Evolutionary conservation across 768 basidiomycete species (phyloP).

Genomic region (Scleroderma bovista): DNA sequence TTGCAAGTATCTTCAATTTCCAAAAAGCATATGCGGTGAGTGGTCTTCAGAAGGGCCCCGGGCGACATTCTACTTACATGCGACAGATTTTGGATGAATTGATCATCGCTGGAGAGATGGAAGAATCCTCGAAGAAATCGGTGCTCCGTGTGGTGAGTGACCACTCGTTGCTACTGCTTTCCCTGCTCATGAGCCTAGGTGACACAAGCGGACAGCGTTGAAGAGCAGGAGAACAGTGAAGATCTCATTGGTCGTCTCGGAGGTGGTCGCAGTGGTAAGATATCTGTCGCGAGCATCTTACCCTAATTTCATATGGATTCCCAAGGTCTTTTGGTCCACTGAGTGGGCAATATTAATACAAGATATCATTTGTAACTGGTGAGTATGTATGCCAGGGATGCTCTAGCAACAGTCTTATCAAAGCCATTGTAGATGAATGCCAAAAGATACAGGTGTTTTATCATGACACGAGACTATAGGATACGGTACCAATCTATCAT

Average conservation of each 20-base stretch:
- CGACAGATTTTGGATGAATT: conserved; percentile 83
- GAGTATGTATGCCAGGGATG: not conserved
- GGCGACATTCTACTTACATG: conserved; percentile 9
- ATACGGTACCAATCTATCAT: conserved; percentile 8
- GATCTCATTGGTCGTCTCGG: conserved; percentile 75
- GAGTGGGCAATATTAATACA: no score
- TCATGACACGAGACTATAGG: not conserved
- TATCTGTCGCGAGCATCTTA: not conserved
- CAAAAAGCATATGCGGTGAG: conserved; percentile 88
- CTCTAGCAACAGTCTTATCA: not conserved
- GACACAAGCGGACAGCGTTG: conserved; percentile 77
- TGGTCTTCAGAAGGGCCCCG: conserved; percentile 1
- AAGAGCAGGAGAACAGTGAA: conserved; percentile 82
- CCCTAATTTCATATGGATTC: conserved; percentile 9
- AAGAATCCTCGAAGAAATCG: conserved; percentile 81
- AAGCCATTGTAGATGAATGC: not conserved
- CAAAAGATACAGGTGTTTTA: not conserved
- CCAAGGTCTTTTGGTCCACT: conserved; percentile 27
- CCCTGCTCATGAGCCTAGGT: conserved; percentile 44
- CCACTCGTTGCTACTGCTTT: not conserved
- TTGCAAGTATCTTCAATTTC: conserved; percentile 88
- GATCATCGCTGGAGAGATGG: conserved; percentile 88
- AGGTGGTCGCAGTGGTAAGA: conserved; percentile 60
- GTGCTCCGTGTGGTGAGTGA: conserved; percentile 53
- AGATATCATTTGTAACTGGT: not conserved